Conservation (phyloP, 208 protist genomes). For the Wallacemonas rigidus region DNA sequence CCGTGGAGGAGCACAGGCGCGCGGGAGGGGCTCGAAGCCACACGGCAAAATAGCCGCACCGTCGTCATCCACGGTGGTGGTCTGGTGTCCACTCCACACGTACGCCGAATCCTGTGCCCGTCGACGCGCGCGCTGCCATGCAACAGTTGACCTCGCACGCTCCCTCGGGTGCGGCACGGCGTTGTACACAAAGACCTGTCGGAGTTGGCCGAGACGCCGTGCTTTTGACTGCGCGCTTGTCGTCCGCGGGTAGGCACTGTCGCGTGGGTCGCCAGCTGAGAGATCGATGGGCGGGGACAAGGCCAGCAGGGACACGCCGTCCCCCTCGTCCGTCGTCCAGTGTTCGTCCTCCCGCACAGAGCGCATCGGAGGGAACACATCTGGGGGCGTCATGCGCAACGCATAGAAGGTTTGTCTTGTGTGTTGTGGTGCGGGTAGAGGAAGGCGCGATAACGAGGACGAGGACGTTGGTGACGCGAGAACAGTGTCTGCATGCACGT, state of each 20-base stretch:
- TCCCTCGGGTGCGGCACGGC: constrained; percentile 1
- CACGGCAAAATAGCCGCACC: background rate
- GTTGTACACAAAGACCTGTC: background rate
- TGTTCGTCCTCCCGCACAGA: too few relatives aligned
- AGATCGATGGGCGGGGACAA: background rate
- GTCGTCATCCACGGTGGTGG: background rate
- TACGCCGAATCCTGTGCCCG: background rate
- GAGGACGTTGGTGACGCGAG: too few relatives aligned
- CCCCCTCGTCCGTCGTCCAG: too few relatives aligned
- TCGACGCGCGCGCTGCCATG: too few relatives aligned
- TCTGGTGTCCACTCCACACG: background rate
- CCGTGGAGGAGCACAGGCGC: background rate
- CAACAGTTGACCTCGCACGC: background rate
- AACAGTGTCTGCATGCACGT: too few relatives aligned
- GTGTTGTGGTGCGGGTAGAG: too few relatives aligned
- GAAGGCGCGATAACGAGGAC: too few relatives aligned
- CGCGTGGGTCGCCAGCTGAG: background rate
- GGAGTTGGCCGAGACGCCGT: background rate
- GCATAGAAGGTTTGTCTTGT: too few relatives aligned
- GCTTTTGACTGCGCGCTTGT: too few relatives aligned
- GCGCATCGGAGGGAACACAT: too few relatives aligned
- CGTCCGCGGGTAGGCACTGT: background rate
- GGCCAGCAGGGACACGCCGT: background rate
- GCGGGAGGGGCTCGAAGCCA: background rate
- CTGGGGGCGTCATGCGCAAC: too few relatives aligned